A percentile compares a stretch with the other conserved stretches of the same genome.
phyloP scores from a whole-genome alignment of 495 filamentous ascomycete genomes.

The Hypoxylon trugodes region DNA sequence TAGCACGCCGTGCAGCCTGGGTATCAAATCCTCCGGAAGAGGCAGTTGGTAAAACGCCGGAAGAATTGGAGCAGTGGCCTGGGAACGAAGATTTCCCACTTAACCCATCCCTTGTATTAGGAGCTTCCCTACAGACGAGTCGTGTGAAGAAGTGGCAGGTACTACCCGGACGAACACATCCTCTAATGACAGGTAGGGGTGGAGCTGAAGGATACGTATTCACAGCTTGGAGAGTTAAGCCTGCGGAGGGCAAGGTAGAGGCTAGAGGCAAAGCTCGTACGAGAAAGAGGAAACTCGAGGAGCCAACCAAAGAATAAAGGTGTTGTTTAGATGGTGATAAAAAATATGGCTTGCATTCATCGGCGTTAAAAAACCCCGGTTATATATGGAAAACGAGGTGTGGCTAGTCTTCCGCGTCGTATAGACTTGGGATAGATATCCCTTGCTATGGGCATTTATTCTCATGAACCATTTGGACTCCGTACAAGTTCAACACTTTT shows the following conservation, averaged over 20 bases:
- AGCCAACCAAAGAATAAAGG: slow-evolving; percentile 9
- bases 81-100: slow-evolving; percentile 77
- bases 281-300: slow-evolving; percentile 62
- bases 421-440: slow-evolving; percentile 30
- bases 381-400: slow-evolving; percentile 1
- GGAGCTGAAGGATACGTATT: slow-evolving; percentile 93
- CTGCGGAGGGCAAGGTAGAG: slow-evolving; percentile 77
- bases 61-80: slow-evolving; percentile 56
- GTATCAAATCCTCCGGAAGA: slow-evolving; percentile 49
- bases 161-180: slow-evolving; percentile 90
- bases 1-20: slow-evolving; percentile 77
- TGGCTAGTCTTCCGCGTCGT: slow-evolving; percentile 9
- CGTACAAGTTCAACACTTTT: not conserved
- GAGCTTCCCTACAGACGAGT: slow-evolving; percentile 79
- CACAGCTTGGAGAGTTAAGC: slow-evolving; percentile 80
- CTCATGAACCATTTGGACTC: not conserved
- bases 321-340: not conserved
- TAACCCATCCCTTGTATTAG: slow-evolving; percentile 83
- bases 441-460: slow-evolving; percentile 20
- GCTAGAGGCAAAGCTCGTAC: slow-evolving; percentile 80
- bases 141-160: slow-evolving; percentile 86
- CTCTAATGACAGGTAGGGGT: slow-evolving; percentile 86
- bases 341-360: slow-evolving; percentile 15
- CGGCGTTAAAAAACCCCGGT: slow-evolving; percentile 13
- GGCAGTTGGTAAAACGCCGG: slow-evolving; percentile 44